These are phyloP conservation scores for Funneliformis mosseae DNA, from an alignment of 192 early-diverging fungal genomes.

Conservation along the genomic window DNA sequence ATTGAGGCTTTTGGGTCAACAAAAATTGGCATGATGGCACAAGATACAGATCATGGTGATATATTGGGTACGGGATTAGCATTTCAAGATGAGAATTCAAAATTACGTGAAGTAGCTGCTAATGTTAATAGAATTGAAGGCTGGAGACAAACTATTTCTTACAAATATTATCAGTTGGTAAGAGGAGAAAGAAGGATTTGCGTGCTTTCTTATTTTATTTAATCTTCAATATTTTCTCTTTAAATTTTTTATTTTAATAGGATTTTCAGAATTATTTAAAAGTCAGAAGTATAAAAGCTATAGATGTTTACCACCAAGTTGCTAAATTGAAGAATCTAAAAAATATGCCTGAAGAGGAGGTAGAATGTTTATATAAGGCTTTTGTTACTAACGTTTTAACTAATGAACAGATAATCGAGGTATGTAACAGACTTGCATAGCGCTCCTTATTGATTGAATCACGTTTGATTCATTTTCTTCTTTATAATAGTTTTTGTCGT, in stretches of 20 bases:
- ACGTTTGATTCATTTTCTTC: neutral
- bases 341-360: constrained; percentile 61
- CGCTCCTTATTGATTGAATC: too few relatives aligned
- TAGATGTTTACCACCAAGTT: constrained; percentile 76
- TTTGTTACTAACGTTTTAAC: constrained; percentile 67
- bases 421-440: constrained; percentile 30
- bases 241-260: constrained; percentile 41
- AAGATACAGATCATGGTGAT: constrained; percentile 51
- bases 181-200: neutral
- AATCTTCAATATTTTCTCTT: neutral
- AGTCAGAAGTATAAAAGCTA: constrained; percentile 57
- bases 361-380: constrained; percentile 68
- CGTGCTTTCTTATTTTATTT: neutral
- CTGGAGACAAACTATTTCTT: constrained; percentile 78
- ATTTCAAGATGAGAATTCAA: constrained; percentile 69
- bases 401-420: constrained; percentile 81
- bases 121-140: constrained; percentile 85
- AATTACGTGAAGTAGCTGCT: constrained; percentile 69
- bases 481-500: constrained; percentile 59
- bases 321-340: constrained; percentile 52
- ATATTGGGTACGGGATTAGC: constrained; percentile 68
- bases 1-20: constrained; percentile 65
- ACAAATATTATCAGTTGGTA: constrained; percentile 69
- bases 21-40: constrained; percentile 53
- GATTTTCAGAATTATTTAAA: constrained; percentile 64